Evolutionary conservation across 768 basidiomycete species (phyloP), one percentile per base, ranked within the genome.

Genomic region (Leccinum imitatum): DNA sequence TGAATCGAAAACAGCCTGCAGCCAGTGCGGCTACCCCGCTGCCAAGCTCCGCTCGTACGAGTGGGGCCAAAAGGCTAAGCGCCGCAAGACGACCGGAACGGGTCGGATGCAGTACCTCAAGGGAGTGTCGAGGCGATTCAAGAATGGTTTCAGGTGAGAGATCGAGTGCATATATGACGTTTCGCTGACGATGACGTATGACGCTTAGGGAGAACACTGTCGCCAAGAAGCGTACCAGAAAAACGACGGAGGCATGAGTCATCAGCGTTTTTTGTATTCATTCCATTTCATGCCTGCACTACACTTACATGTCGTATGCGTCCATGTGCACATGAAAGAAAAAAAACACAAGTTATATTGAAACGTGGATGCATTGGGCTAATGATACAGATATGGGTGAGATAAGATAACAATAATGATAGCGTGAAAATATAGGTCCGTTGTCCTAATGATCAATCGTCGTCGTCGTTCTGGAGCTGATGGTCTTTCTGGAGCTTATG

Each of bases 1-100:
- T 21, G 11, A 21, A n/a, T n/a, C 17, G 6, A 19, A 30, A 21
- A 48, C 33, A 97, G 95, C 87, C 61, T 98, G 97, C 79, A 90
- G 89, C 23, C 91, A 93, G 75, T 98, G 97, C 76, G 97, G 96
- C 59, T 98, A 94, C 80, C 97, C 97, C 50, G 80, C 93, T 58
- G 95, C 97, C 57, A 98, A 93, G 80, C 79, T 96, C 70, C 87
- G 96, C 72, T 95, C 93, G 70, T 98, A 87, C 78, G 91, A 98
- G 79, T 98, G 97, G 97, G 94, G 95, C 67, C 84, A 87, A 75
- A 99, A 99, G 86, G 97, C 97, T 57, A 98, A 98, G 87, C 90
- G 97, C 79, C 90, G 96, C 87, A 97, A 96, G 89, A 98, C 96
- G 52, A 98, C 97, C 60, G 97, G 97, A 61, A 95, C 96, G 65